phyloP scores from a whole-genome alignment of 1,284 basidiomycete genomes.

The Cryptococcus sp. region DNA sequence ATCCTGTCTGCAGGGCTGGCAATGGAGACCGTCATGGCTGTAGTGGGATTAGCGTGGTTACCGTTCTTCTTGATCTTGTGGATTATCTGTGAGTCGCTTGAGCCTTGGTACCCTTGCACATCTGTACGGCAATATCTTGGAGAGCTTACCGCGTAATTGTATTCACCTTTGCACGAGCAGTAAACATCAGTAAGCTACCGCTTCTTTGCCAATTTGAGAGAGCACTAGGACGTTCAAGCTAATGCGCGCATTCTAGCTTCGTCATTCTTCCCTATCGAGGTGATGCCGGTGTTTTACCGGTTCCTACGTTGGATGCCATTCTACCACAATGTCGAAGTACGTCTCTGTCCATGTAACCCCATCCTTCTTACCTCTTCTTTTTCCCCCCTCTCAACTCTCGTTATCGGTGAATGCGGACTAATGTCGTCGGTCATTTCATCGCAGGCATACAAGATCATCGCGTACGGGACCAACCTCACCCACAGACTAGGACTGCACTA shows the following conservation, averaged over 20 bases:
- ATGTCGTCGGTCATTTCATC: background rate
- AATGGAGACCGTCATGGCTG: slow-evolving; percentile 41
- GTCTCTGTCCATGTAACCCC: background rate
- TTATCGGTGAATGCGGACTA: background rate
- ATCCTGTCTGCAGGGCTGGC: slow-evolving; percentile 43
- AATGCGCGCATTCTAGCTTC: slow-evolving; percentile 26
- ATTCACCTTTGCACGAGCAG: slow-evolving; percentile 4
- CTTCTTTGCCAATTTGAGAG: too few relatives aligned
- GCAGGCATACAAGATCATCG: slow-evolving; percentile 44
- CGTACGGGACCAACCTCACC: slow-evolving; percentile 35
- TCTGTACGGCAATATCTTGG: too few relatives aligned
- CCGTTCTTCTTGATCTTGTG: slow-evolving; percentile 46
- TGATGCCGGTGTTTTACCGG: slow-evolving; percentile 41
- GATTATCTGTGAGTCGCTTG: slow-evolving; percentile 32
- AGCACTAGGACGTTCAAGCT: too few relatives aligned
- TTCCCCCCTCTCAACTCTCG: background rate
- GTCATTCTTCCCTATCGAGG: slow-evolving; percentile 41
- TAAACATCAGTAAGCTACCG: slow-evolving; percentile 37
- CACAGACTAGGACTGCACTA: slow-evolving; percentile 40
- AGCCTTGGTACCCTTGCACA: background rate
- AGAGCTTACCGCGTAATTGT: background rate
- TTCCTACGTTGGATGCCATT: slow-evolving; percentile 43
- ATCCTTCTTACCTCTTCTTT: too few relatives aligned
- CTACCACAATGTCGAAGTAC: slow-evolving; percentile 34
- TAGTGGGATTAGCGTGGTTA: slow-evolving; percentile 35